Evolutionary conservation across 1,284 basidiomycete species (phyloP), one percentile per base, ranked within the genome.

Genomic region (Cryptococcus jaspeensis): DNA sequence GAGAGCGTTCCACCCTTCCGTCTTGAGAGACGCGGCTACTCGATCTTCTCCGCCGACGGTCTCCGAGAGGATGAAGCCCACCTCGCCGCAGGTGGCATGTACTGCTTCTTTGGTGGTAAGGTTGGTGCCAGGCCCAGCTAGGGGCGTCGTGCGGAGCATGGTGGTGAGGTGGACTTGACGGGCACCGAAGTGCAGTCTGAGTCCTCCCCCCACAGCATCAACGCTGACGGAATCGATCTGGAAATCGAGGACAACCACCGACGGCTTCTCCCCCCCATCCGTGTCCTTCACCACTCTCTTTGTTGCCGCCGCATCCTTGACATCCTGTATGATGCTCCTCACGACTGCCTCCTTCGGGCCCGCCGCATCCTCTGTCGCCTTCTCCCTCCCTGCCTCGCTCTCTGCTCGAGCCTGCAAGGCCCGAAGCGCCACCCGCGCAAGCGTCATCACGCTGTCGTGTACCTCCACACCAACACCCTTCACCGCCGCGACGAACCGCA

Each of bases 361-460:
- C 28, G 28, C 28, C 9, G 28, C 28, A 32, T 32, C 28, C 28
- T 32, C 28, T 32, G 9, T 9, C 28, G 28, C 28, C 28, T 32
- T 32, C 28, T 32, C 28, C 28, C 9, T 32, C 28, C 28, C 28
- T 32, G 28, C 28, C 28, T 32, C 9, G 9, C 28, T 32, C 28
- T 32, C 28, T 5, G 28, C 28, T 32, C 9, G 28, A 9, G 28
- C 28, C 28, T 32, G 28, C 28, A 32, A 32, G 28, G 28, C 28
- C 40, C 7, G 40, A 5, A 42, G 40, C 4, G 28, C 28, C 28
- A 32, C 28, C 28, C 28, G 62, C 7, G 45, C 46, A 15, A 50
- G 36, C 18, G 56, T 39, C 7, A 73, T 13, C 6, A 72, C 50
- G 50, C 71, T 70, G 60, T 72, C 65, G 4, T 61, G 60, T 0